These are phyloP conservation scores for Saturnispora hagleri DNA, from an alignment of 805 yeast genomes.

Conservation along the genomic window DNA sequence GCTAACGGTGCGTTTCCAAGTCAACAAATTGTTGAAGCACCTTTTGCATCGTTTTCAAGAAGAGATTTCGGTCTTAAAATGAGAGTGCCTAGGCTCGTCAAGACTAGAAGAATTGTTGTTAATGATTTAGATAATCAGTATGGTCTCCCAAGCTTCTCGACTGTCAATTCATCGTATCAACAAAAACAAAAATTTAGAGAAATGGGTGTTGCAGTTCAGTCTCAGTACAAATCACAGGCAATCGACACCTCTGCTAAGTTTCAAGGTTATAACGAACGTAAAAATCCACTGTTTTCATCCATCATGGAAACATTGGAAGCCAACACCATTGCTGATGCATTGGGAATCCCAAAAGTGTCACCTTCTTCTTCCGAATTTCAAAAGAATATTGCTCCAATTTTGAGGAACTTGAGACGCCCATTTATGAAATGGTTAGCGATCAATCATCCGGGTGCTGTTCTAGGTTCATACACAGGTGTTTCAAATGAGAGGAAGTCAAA, in stretches of 20 bases:
- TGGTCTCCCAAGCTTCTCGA: slow-evolving; percentile 64
- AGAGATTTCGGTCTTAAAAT: slow-evolving; percentile 74
- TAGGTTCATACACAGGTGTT: slow-evolving; percentile 24
- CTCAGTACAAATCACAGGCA: slow-evolving; percentile 11
- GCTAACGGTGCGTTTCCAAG: slow-evolving; percentile 39
- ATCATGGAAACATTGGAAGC: slow-evolving; percentile 16
- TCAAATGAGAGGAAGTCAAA: slow-evolving; percentile 21
- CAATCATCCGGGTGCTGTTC: slow-evolving; percentile 34
- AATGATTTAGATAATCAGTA: slow-evolving; percentile 61
- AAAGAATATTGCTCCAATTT: slow-evolving; percentile 26
- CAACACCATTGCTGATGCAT: slow-evolving; percentile 21
- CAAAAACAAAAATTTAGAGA: slow-evolving; percentile 62
- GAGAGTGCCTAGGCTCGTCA: slow-evolving; percentile 53
- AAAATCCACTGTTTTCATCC: slow-evolving; percentile 36
- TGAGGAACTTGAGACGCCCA: slow-evolving; percentile 40
- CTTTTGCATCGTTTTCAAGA: slow-evolving; percentile 51
- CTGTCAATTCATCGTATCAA: slow-evolving; percentile 49
- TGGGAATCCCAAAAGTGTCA: slow-evolving; percentile 20
- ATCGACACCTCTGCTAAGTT: not conserved
- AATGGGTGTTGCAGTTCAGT: slow-evolving; percentile 42
- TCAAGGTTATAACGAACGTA: not conserved
- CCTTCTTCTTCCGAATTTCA: slow-evolving; percentile 16
- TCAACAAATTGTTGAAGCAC: slow-evolving; percentile 65
- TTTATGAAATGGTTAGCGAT: slow-evolving; percentile 48
- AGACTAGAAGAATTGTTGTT: slow-evolving; percentile 49